Percentiles rank a stretch among this genome's conserved stretches.
phyloP scores from a whole-genome alignment of 2,329 filamentous ascomycete species.

The Gaeumannomyces tritici region DNA sequence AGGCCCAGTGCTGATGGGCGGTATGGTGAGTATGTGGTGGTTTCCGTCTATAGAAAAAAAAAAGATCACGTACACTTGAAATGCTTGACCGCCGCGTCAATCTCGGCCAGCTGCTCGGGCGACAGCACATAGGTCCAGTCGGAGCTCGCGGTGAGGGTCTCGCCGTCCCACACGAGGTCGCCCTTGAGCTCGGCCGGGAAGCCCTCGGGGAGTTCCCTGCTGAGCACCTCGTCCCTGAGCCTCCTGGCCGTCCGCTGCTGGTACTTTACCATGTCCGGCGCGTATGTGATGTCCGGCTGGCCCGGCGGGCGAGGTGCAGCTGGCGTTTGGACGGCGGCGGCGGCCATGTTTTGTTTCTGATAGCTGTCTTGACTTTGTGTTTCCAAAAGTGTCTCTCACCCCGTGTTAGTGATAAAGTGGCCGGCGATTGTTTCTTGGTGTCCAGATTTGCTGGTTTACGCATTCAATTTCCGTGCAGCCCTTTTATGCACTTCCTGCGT shows the following conservation, averaged over 20 bases:
- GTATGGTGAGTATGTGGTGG: too few species aligned
- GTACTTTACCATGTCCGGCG: slow-evolving; percentile 44
- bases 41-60: neutral
- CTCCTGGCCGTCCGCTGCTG: slow-evolving; percentile 36
- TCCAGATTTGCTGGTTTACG: too few species aligned
- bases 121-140: slow-evolving; percentile 44
- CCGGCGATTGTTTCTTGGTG: too few species aligned
- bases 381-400: too few species aligned
- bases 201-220: slow-evolving; percentile 32
- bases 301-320: slow-evolving; percentile 20
- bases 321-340: neutral
- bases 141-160: slow-evolving; percentile 33
- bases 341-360: neutral
- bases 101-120: slow-evolving; percentile 36
- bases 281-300: slow-evolving; percentile 51
- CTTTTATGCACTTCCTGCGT: too few species aligned
- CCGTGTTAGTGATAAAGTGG: too few species aligned
- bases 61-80: slow-evolving; percentile 26
- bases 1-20: slow-evolving; percentile 18
- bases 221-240: slow-evolving; percentile 27
- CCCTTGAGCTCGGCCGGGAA: slow-evolving; percentile 40
- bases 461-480: too few species aligned
- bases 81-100: slow-evolving; percentile 29
- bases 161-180: slow-evolving; percentile 48
- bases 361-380: slow-evolving; percentile 49